Evolutionary conservation across 2,329 filamentous ascomycete species (phyloP).

Genomic region (Alternaria dauci): DNA sequence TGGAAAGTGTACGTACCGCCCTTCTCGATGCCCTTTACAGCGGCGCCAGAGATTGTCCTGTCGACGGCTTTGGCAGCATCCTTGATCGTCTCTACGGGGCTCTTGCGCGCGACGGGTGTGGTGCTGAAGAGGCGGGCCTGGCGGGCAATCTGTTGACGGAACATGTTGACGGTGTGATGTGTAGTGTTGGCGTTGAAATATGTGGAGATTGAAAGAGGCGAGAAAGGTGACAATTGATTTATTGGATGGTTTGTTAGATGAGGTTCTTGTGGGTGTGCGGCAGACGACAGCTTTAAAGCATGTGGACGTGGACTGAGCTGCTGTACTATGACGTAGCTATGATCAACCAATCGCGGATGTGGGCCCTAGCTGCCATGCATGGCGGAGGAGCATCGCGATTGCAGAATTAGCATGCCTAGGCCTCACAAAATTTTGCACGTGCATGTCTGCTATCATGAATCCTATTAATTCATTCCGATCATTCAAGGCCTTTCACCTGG

Average conservation of each 20-base stretch:
- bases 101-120: constrained; percentile 59
- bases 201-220: constrained; percentile 1
- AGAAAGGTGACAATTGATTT: constrained; percentile 7
- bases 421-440: constrained; percentile 6
- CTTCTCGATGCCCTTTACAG: constrained; percentile 69
- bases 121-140: constrained; percentile 64
- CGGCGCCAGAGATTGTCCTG: constrained; percentile 62
- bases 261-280: constrained; percentile 7
- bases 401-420: constrained; percentile 6
- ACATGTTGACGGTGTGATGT: constrained; percentile 51
- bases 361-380: constrained; percentile 8
- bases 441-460: not conserved
- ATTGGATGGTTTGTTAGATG: constrained; percentile 15
- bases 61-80: constrained; percentile 67
- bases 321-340: constrained; percentile 35
- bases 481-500: not conserved
- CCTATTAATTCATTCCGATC: constrained; percentile 5
- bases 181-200: constrained; percentile 6
- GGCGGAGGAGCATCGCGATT: constrained; percentile 10
- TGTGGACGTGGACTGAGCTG: constrained; percentile 15
- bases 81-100: constrained; percentile 64
- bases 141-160: constrained; percentile 55
- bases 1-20: constrained; percentile 60
- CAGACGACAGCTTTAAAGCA: constrained; percentile 29
- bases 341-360: constrained; percentile 21